phyloP scores from a whole-genome alignment of 164 flowering plant species.

The Protea cynaroides region DNA sequence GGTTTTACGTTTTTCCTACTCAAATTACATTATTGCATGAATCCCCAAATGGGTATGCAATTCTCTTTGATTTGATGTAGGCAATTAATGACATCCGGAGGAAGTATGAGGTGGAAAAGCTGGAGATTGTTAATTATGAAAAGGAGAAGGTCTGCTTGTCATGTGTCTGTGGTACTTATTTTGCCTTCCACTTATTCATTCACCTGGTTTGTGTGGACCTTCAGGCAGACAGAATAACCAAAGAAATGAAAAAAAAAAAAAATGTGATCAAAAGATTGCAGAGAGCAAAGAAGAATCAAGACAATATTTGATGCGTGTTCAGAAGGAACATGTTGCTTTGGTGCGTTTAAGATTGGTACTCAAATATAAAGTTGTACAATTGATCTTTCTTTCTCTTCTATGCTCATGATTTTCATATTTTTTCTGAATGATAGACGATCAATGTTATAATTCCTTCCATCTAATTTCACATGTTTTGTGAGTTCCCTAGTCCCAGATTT shows the following conservation, averaged over 20 bases:
- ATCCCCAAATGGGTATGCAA: neutral
- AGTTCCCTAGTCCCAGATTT: too few relatives aligned
- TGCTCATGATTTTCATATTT: neutral
- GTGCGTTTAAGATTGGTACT: conserved; percentile 31
- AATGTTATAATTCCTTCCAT: too few relatives aligned
- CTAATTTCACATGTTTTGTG: too few relatives aligned
- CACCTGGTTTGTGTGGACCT: conserved; percentile 14
- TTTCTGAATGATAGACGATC: too few relatives aligned
- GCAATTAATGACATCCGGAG: conserved; percentile 90
- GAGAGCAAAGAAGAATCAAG: conserved; percentile 63
- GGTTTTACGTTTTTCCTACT: conserved; percentile 29
- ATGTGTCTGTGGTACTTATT: neutral
- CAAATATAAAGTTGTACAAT: conserved; percentile 1
- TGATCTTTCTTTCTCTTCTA: neutral
- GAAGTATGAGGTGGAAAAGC: conserved; percentile 87
- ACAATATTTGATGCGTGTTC: conserved; percentile 36
- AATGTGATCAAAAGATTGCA: conserved; percentile 49
- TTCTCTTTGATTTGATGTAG: conserved; percentile 30
- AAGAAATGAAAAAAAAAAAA: conserved; percentile 55
- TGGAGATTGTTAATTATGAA: conserved; percentile 64
- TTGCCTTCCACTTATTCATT: conserved; percentile 2
- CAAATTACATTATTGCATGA: neutral
- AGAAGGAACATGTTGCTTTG: conserved; percentile 70
- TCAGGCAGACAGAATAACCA: conserved; percentile 56
- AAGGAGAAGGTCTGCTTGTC: conserved; percentile 67